Conservation (phyloP, 331 rosid genomes). For the Arachis monticola region DNA sequence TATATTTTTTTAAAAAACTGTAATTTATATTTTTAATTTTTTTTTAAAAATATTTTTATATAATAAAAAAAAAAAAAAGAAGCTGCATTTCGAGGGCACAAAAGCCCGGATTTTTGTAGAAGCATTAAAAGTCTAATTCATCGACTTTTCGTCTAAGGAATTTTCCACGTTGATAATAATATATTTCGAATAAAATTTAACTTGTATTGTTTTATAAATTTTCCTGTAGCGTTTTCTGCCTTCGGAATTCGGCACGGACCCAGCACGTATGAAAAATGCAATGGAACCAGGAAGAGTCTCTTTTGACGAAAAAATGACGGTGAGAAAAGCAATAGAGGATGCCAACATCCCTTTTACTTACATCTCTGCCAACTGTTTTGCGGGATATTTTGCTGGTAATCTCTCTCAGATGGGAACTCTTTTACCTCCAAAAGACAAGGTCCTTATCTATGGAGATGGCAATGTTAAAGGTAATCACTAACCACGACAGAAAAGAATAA, state of each 20-base stretch:
- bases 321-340: slow-evolving; percentile 76
- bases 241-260: slow-evolving; percentile 83
- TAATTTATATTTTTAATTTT: no score
- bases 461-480: slow-evolving; percentile 58
- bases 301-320: slow-evolving; percentile 76
- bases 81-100: no score
- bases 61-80: no score
- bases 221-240: slow-evolving; percentile 71
- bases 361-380: slow-evolving; percentile 73
- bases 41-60: no score
- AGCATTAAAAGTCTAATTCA: no score
- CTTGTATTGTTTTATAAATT: neutral
- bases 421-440: slow-evolving; percentile 81
- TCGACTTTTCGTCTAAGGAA: no score
- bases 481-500: neutral
- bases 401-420: slow-evolving; percentile 67
- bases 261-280: slow-evolving; percentile 74
- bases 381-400: slow-evolving; percentile 78
- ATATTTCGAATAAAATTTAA: no score
- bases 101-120: no score
- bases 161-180: no score
- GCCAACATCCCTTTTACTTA: slow-evolving; percentile 82
- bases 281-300: slow-evolving; percentile 83
- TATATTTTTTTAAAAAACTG: no score
- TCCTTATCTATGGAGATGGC: slow-evolving; percentile 73